phyloP scores from a whole-genome alignment of 305 asterid species.

The Solanum hybrid region DNA sequence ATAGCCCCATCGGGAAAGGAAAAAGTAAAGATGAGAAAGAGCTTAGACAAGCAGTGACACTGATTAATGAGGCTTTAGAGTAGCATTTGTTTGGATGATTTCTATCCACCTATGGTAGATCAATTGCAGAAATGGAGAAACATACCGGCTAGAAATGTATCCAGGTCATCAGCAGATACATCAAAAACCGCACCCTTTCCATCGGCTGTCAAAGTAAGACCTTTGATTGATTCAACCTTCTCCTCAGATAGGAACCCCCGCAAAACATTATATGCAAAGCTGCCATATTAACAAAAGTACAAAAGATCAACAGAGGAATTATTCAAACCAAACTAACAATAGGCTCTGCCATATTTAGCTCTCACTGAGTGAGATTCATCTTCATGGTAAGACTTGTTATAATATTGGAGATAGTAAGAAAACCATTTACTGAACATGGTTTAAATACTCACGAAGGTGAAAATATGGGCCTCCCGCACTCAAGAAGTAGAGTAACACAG shows the following conservation, averaged over 20 bases:
- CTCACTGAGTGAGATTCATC: not conserved
- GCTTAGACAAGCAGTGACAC: not conserved
- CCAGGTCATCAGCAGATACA: conserved; percentile 59
- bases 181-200: conserved; percentile 90
- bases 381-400: not conserved
- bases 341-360: not conserved
- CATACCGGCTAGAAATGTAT: conserved; percentile 54
- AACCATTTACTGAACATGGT: not conserved
- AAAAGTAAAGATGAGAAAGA: not conserved
- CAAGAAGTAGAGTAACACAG: conserved; percentile 64
- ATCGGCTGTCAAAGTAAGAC: conserved; percentile 77
- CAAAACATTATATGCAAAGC: conserved; percentile 55
- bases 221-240: conserved; percentile 72
- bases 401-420: not conserved
- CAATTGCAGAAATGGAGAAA: not conserved
- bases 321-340: not conserved
- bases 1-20: not conserved
- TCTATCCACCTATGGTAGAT: not conserved
- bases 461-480: conserved; percentile 63
- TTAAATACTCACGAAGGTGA: conserved; percentile 59
- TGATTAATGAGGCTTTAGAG: not conserved
- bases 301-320: not conserved
- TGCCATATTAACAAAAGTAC: conserved; percentile 13
- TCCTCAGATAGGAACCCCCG: conserved; percentile 80
- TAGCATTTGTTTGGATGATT: not conserved